These are phyloP conservation scores for Myriosclerotinia curreyana DNA, from an alignment of 2,329 filamentous ascomycete species.

Conservation along the genomic window DNA sequence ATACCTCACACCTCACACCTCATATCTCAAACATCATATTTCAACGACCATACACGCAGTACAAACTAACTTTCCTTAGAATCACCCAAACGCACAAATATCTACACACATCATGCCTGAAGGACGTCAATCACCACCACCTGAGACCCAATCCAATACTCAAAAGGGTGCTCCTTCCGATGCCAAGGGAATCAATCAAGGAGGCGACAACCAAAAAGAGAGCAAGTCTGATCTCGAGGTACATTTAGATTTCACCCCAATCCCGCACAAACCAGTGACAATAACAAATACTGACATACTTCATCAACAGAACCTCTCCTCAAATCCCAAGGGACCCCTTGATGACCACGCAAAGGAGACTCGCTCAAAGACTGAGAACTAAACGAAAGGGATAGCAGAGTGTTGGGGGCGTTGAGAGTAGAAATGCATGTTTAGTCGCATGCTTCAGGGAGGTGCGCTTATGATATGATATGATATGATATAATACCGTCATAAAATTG, in stretches of 20 bases:
- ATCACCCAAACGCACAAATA: conserved; percentile 17
- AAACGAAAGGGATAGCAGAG: not conserved
- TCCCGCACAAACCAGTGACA: too few relatives aligned
- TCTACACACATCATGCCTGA: conserved; percentile 50
- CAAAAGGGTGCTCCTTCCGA: conserved; percentile 60
- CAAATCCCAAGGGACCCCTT: conserved; percentile 64
- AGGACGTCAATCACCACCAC: conserved; percentile 75
- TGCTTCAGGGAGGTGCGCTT: not conserved
- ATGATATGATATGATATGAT: not conserved
- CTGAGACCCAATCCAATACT: conserved; percentile 61
- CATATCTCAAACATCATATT: too few relatives aligned
- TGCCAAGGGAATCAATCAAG: conserved; percentile 56
- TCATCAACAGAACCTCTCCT: conserved; percentile 48
- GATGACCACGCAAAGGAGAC: conserved; percentile 60
- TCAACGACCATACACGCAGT: not conserved
- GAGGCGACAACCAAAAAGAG: conserved; percentile 49
- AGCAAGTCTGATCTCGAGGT: conserved; percentile 52
- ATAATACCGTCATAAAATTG: conserved; percentile 4
- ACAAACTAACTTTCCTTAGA: conserved; percentile 1
- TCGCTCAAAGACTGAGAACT: conserved; percentile 30
- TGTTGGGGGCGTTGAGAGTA: not conserved
- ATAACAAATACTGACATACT: not conserved
- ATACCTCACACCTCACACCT: not conserved
- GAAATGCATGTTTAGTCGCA: conserved; percentile 4
- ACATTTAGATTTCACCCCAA: conserved; percentile 25